Conservation (phyloP, 1,284 basidiomycete genomes). For the Tetrapyrgos nigripes region DNA sequence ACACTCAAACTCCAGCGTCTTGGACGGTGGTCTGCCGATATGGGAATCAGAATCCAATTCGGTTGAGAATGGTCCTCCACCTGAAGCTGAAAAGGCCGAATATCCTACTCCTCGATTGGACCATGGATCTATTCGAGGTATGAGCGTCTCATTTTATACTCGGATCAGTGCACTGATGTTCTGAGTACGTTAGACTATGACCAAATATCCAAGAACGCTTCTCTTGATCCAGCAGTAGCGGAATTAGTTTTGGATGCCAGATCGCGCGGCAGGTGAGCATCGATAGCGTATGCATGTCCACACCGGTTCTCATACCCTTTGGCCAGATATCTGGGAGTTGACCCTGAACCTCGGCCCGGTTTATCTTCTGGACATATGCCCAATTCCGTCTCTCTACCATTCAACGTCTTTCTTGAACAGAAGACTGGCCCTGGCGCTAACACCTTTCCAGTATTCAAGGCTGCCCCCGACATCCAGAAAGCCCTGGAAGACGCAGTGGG, state of each 20-base stretch:
- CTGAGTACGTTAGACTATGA: constrained; percentile 70
- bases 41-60: constrained; percentile 81
- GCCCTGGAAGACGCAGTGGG: constrained; percentile 72
- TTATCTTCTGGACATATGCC: constrained; percentile 96
- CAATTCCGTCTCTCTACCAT: constrained; percentile 85
- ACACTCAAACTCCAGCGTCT: constrained; percentile 83
- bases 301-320: constrained; percentile 3
- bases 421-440: constrained; percentile 46
- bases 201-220: constrained; percentile 80
- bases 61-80: constrained; percentile 57
- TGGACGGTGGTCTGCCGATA: constrained; percentile 88
- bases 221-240: constrained; percentile 51
- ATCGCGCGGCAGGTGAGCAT: constrained; percentile 72
- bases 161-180: constrained; percentile 22
- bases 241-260: constrained; percentile 92
- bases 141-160: constrained; percentile 29
- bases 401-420: constrained; percentile 75
- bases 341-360: constrained; percentile 90
- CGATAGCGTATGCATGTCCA: neutral
- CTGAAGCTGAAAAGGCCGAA: constrained; percentile 30
- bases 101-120: constrained; percentile 66
- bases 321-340: constrained; percentile 76
- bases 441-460: constrained; percentile 71
- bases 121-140: constrained; percentile 66
- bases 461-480: constrained; percentile 59